Evolutionary conservation across 2,329 filamentous ascomycete genomes (phyloP), one percentile per base, ranked within the genome.

Genomic region (Beauveria sp.): DNA sequence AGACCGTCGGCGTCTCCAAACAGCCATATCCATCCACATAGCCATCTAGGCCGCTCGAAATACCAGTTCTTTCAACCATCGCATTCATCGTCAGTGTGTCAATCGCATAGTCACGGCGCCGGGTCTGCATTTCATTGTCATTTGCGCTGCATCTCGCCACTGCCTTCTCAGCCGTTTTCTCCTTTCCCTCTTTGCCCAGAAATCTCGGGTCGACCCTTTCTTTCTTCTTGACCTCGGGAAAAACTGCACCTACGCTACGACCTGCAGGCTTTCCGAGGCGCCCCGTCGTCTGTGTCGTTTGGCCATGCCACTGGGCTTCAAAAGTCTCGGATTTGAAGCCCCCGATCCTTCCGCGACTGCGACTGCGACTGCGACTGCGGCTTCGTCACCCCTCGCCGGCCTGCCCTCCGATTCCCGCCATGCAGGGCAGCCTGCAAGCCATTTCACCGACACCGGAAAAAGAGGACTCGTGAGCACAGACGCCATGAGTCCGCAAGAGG

Each of bases 401-500:
- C 16, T 61, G 51, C 51, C 59, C 51, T 34, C 51, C 31, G 64
- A 66, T 60, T 61, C 69, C 71, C 72, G 73, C 66, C 65, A 76
- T 76, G 74, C 71, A 63, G 65, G 64, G 65, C 67, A 67, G 66
- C 66, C 63, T 61, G 62, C 67, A 56, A 66, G 65, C 62, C 65
- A 62, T 64, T 67, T 64, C 66, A 67, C 69, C 51, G 69, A 67
- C 65, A 68, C 65, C 51, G 64, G 63, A 61, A 69, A 61, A 64
- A 68, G 65, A 62, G 66, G 67, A 64, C 64, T 67, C 63, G 63
- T 66, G 60, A 63, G 62, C 63, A 59, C 66, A 62, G 67, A 69
- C 67, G 72, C 65, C 66, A 77, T 76, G 75, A 38, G 62, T 52
- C 50, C 38, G 54, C 65, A 70, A 65, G 70, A 73, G 49, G 71